Evolutionary conservation across 2,329 filamentous ascomycete genomes (phyloP).

Genomic region (Aureobasidium namibiae): DNA sequence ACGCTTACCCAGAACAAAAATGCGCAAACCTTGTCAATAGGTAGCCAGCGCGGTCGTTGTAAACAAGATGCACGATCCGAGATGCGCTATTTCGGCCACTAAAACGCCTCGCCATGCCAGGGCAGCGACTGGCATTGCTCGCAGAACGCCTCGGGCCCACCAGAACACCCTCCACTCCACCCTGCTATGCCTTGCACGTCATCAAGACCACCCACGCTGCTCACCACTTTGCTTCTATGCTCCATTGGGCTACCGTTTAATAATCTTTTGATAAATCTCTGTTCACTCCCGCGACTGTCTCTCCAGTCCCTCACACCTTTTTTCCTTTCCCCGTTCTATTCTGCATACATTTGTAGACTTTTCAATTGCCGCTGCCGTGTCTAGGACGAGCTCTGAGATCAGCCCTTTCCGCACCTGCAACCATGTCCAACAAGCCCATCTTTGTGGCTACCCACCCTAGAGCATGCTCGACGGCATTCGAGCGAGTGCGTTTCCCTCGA

Average conservation of each 20-base stretch:
- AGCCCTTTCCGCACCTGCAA: conserved; percentile 11
- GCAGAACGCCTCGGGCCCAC: conserved; percentile 6
- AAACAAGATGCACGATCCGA: neutral
- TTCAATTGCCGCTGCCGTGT: conserved; percentile 5
- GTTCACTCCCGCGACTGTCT: neutral
- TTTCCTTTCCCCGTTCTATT: conserved; percentile 7
- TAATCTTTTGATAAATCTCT: conserved; percentile 7
- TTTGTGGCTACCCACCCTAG: conserved; percentile 91
- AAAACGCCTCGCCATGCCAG: conserved; percentile 10
- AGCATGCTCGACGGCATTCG: conserved; percentile 94
- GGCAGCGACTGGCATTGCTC: neutral
- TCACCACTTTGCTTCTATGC: conserved; percentile 8
- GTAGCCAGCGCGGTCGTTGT: neutral
- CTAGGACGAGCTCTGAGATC: neutral
- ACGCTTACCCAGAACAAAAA: neutral
- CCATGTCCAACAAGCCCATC: conserved; percentile 71
- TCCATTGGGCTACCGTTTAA: conserved; percentile 4
- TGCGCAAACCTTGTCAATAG: neutral
- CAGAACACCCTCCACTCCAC: neutral
- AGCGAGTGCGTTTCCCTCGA: conserved; percentile 56
- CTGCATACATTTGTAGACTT: conserved; percentile 13
- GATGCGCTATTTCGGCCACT: conserved; percentile 6
- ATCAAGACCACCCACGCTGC: neutral
- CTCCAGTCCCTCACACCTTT: neutral
- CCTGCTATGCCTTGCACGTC: neutral